Percentiles rank a stretch among this genome's conserved stretches.
Conservation (phyloP, 1,139 yeast genomes). For the Arxiozyma slooffiae region DNA sequence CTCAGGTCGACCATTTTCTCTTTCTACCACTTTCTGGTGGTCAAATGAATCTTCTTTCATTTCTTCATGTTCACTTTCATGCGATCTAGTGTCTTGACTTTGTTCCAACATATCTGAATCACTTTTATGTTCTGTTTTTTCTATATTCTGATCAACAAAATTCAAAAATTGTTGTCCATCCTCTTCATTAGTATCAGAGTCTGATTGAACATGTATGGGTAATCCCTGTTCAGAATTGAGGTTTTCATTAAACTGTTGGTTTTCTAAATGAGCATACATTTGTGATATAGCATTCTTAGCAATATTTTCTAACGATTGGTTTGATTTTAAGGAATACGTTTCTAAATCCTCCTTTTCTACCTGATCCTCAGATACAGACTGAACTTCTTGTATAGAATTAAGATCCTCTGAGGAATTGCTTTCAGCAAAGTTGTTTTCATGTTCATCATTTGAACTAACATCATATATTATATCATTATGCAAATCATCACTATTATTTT, state of each 20-base stretch:
- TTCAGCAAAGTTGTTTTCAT: too few relatives aligned
- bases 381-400: neutral
- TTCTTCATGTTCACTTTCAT: neutral
- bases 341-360: neutral
- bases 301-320: neutral
- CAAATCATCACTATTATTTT: neutral
- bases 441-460: neutral
- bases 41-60: neutral
- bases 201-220: neutral
- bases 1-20: too few relatives aligned
- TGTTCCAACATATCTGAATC: neutral
- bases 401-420: neutral
- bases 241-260: neutral
- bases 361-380: neutral
- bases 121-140: neutral
- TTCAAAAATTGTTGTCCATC: neutral
- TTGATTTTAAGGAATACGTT: neutral
- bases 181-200: neutral
- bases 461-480: neutral
- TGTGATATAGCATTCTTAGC: neutral
- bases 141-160: neutral
- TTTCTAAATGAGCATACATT: neutral
- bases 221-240: neutral
- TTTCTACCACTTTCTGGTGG: neutral
- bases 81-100: neutral